phyloP scores from a whole-genome alignment of 768 basidiomycete species.

The Coprinopsis marcescibilis region DNA sequence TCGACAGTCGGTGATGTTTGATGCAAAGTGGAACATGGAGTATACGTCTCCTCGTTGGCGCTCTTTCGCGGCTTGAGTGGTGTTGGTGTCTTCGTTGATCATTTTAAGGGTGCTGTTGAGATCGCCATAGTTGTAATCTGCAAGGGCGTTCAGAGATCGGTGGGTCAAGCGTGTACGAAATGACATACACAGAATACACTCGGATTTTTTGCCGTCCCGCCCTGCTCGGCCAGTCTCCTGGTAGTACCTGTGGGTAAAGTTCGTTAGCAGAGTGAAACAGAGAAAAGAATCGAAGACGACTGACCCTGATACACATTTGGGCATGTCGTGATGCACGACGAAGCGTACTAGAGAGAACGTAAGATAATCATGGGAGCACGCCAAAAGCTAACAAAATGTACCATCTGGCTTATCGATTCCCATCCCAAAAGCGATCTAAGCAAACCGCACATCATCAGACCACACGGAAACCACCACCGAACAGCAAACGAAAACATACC shows the following conservation, averaged over 20 bases:
- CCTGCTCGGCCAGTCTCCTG: conserved; percentile 98
- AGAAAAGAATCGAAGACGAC: conserved; percentile 13
- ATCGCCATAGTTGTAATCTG: conserved; percentile 67
- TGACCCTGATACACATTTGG: conserved; percentile 80
- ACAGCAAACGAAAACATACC: conserved; percentile 35
- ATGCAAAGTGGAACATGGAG: conserved; percentile 74
- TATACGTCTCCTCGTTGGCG: conserved; percentile 60
- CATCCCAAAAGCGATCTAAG: conserved; percentile 98
- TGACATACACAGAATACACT: conserved; percentile 82
- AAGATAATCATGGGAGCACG: not conserved
- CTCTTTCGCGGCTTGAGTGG: conserved; percentile 50
- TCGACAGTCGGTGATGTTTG: conserved; percentile 79
- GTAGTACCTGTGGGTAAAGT: conserved; percentile 53
- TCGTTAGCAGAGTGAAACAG: conserved; percentile 6
- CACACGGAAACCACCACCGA: not conserved
- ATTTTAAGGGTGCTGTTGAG: conserved; percentile 47
- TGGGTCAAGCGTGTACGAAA: not conserved
- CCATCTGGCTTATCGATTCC: conserved; percentile 87
- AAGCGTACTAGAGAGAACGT: conserved; percentile 59
- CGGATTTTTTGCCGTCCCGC: conserved; percentile 77
- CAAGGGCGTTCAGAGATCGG: conserved; percentile 1
- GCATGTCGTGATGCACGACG: conserved; percentile 84
- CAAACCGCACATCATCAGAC: conserved; percentile 48
- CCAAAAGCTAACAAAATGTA: conserved; percentile 21
- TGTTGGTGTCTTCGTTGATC: conserved; percentile 52